Evolutionary conservation across 2,329 filamentous ascomycete species (phyloP), one percentile per base, ranked within the genome.

Genomic region (Sphaerostilbella broomeana): DNA sequence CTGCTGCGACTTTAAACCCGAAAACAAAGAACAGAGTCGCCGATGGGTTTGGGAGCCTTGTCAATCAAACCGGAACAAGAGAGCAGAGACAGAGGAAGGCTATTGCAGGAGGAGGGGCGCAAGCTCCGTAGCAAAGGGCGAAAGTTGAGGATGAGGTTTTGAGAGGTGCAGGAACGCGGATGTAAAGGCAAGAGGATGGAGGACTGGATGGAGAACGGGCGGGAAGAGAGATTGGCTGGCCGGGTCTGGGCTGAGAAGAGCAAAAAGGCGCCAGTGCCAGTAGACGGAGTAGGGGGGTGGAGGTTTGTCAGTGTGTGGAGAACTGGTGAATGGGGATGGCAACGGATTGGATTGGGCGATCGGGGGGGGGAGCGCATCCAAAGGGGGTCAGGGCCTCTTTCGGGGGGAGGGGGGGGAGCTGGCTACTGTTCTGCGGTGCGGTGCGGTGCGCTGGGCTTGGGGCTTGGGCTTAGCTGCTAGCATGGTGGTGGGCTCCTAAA

Each of bases 221-320:
- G 9, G 30, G 11, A 17, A 3, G 28, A 32, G 30, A 32, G 30
- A 32, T 32, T 32, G 30, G 30, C 30, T 21, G 33, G 28, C 28
- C 28, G 15, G 13, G n/a, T 11, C n/a, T 31, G 28, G n/a, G n/a
- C n/a, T n/a, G n/a, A n/a, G n/a, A n/a, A n/a, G n/a, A n/a, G n/a
- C n/a, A n/a, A n/a, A n/a, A n/a, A n/a, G n/a, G n/a, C n/a, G n/a
- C n/a, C n/a, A n/a, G n/a, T n/a, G n/a, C 28, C 35, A 42, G 24
- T 35, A 20, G 34, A 27, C 28, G 24, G 26, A 31, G 18, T 26
- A 31, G 33, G 42, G 42, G 37, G 28, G 42, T 38, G 42, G 42
- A 44, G 38, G 41, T 35, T 34, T 40, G 21, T 17, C 22, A 28
- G 24, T 17, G 21, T 43, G 40, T 43, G 43, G 44, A 38, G 44